Conservation (phyloP, 805 yeast species). For the Blastobotrys chiropterorum region DNA sequence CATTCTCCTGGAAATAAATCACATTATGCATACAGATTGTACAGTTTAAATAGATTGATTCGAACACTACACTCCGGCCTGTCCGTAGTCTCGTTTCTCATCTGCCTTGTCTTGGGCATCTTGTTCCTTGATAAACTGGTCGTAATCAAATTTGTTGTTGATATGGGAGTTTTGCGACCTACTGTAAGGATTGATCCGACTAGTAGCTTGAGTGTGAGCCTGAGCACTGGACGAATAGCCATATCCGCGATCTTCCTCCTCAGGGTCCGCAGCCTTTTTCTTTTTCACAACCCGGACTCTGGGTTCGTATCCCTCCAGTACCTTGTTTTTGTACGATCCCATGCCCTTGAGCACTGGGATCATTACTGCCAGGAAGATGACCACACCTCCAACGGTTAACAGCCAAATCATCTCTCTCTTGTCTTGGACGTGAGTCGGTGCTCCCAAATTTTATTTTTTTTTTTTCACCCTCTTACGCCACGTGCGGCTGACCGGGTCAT, state of each 20-base stretch:
- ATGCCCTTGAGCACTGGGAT: conserved; percentile 12
- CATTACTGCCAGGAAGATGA: conserved; percentile 7
- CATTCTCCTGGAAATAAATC: neutral
- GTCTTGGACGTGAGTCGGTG: too few species aligned
- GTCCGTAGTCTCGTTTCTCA: neutral
- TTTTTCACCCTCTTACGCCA: neutral
- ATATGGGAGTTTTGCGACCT: conserved; percentile 2
- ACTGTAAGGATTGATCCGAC: neutral
- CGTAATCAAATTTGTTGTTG: conserved; percentile 5
- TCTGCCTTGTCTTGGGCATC: conserved; percentile 1
- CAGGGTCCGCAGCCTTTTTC: neutral
- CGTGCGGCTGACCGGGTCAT: neutral
- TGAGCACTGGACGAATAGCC: neutral
- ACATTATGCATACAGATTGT: too few species aligned
- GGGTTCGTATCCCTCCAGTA: neutral
- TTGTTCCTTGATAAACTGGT: conserved; percentile 5
- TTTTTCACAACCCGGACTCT: neutral
- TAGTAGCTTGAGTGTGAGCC: neutral
- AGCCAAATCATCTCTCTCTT: conserved; percentile 2
- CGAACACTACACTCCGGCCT: neutral
- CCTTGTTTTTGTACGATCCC: conserved; percentile 9
- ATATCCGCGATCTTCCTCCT: neutral
- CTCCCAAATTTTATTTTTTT: neutral
- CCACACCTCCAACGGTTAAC: conserved; percentile 1
- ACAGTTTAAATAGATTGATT: neutral